These are phyloP conservation scores for Hevea brasiliensis DNA, from an alignment of 345 rosid genomes.

Conservation along the genomic window DNA sequence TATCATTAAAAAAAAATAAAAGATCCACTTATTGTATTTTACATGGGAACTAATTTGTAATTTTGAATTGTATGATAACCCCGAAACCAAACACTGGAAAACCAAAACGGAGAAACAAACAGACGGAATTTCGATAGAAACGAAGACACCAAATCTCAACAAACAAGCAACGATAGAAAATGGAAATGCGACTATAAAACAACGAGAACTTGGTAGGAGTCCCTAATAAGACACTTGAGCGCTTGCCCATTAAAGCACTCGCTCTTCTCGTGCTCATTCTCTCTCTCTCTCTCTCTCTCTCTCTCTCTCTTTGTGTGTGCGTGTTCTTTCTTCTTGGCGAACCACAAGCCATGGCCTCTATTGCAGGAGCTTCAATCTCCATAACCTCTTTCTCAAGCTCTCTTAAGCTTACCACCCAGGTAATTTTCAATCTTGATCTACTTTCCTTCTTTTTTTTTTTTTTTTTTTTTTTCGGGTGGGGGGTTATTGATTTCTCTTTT, in stretches of 20 bases:
- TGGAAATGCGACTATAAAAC: slow-evolving; percentile 21
- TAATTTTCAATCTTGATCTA: background rate
- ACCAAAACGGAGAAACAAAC: background rate
- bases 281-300: background rate
- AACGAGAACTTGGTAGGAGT: background rate
- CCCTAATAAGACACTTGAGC: too few relatives aligned
- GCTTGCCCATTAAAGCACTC: slow-evolving; percentile 30
- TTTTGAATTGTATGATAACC: background rate
- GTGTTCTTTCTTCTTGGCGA: background rate
- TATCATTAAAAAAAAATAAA: too few relatives aligned
- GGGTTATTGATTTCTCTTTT: too few relatives aligned
- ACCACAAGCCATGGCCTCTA: slow-evolving; percentile 38
- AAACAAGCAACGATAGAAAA: background rate
- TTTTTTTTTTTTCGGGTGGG: too few relatives aligned
- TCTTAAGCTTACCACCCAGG: slow-evolving; percentile 28
- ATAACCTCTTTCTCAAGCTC: slow-evolving; percentile 29
- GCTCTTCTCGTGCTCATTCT: too few relatives aligned
- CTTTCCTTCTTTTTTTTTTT: background rate
- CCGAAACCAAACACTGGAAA: background rate
- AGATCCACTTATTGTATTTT: background rate
- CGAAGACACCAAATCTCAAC: slow-evolving; percentile 17
- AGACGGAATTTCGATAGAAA: slow-evolving; percentile 1
- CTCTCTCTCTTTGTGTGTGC: background rate
- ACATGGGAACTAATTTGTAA: background rate
- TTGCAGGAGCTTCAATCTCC: slow-evolving; percentile 30